Conservation (phyloP, 139 green algal species). For the Nannochloris sp. region DNA sequence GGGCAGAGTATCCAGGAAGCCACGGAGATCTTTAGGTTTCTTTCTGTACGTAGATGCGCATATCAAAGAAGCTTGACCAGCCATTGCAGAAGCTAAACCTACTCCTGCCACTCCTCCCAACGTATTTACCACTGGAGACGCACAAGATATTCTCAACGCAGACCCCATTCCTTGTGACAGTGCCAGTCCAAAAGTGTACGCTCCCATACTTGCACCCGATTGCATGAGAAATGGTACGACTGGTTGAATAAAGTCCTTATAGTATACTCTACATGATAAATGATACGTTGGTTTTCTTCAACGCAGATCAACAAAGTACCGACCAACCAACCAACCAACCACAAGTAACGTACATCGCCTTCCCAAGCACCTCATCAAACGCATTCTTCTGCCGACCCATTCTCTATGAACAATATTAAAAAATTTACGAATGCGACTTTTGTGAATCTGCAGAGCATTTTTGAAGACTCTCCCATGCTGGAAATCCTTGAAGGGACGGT, state of each 20-base stretch:
- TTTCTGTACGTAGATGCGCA: slow-evolving; percentile 5
- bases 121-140: slow-evolving; percentile 44
- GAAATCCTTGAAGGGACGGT: too few species aligned
- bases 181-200: slow-evolving; percentile 24
- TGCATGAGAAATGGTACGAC: slow-evolving; percentile 20
- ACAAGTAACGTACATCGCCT: too few species aligned
- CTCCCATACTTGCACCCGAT: slow-evolving; percentile 18
- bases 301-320: too few species aligned
- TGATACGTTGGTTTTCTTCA: too few species aligned
- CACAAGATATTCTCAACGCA: slow-evolving; percentile 51
- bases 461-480: too few species aligned
- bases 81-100: slow-evolving; percentile 42
- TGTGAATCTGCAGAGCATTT: too few species aligned
- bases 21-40: not conserved
- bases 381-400: too few species aligned
- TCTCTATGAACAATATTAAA: too few species aligned
- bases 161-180: slow-evolving; percentile 26
- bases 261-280: too few species aligned
- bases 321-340: too few species aligned
- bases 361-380: too few species aligned
- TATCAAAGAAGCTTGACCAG: slow-evolving; percentile 38
- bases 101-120: slow-evolving; percentile 43
- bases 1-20: slow-evolving; percentile 10
- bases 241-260: slow-evolving; percentile 6
- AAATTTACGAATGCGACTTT: too few species aligned